These are phyloP conservation scores for Cyclocybe cylindracea DNA, from an alignment of 768 basidiomycete genomes.

Conservation along the genomic window DNA sequence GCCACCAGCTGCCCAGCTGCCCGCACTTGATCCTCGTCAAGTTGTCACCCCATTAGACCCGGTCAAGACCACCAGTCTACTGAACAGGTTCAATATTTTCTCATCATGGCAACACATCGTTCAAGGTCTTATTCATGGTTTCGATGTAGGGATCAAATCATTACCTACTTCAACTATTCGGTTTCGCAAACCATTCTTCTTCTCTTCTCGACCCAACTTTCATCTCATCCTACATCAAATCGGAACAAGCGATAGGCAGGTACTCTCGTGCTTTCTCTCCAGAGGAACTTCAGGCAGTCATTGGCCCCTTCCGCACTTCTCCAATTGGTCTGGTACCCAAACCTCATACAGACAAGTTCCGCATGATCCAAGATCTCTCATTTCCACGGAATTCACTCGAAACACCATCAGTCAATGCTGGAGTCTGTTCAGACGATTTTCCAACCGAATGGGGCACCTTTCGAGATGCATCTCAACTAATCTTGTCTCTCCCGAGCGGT, in stretches of 20 bases:
- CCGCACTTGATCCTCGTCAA: conserved; percentile 26
- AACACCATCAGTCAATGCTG: too few species aligned
- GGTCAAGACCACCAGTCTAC: conserved; percentile 11
- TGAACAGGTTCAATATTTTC: conserved; percentile 15
- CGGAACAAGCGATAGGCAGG: conserved; percentile 27
- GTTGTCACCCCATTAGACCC: conserved; percentile 30
- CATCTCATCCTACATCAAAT: conserved; percentile 32
- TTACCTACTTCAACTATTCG: conserved; percentile 16
- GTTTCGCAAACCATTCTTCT: conserved; percentile 36
- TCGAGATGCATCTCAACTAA: conserved; percentile 22
- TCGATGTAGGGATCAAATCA: conserved; percentile 31
- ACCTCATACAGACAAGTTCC: too few species aligned
- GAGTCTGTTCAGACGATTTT: too few species aligned
- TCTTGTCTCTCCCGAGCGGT: conserved; percentile 31
- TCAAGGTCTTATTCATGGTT: conserved; percentile 32
- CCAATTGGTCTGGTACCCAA: too few species aligned
- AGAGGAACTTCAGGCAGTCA: too few species aligned
- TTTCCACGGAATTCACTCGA: too few species aligned
- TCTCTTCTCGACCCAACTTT: conserved; percentile 24
- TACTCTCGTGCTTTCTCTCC: conserved; percentile 34
- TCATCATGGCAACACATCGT: conserved; percentile 28
- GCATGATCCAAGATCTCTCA: too few species aligned
- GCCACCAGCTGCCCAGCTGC: conserved; percentile 23
- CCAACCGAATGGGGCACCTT: too few species aligned
- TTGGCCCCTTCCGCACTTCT: too few species aligned